Evolutionary conservation across 78 protist species (phyloP).

Genomic region (Emiliania huxleyi): DNA sequence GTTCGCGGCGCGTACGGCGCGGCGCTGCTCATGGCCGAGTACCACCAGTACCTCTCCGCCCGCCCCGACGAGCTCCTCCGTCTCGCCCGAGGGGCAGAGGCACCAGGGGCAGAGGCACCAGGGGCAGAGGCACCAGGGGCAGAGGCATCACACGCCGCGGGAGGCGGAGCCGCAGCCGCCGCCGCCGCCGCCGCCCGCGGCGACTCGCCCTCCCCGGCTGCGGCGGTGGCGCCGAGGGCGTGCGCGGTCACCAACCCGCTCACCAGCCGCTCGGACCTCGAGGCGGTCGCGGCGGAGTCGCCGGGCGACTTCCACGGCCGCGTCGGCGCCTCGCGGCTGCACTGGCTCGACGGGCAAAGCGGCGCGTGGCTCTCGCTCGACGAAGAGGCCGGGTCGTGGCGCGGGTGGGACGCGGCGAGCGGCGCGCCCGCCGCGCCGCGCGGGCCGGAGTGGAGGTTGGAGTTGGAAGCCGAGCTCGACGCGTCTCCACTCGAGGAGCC

Average conservation of each 20-base stretch:
- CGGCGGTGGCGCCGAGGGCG: background rate
- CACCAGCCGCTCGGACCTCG: background rate
- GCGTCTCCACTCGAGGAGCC: no score
- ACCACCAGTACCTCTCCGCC: background rate
- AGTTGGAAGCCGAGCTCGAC: no score
- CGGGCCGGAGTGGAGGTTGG: no score
- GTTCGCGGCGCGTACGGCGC: background rate
- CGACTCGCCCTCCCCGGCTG: background rate
- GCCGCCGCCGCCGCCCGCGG: background rate
- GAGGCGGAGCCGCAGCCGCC: background rate
- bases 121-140: no score
- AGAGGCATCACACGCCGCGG: no score
- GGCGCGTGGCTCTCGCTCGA: background rate
- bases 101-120: background rate
- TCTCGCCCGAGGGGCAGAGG: background rate
- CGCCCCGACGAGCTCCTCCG: background rate
- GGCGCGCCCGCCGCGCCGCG: background rate
- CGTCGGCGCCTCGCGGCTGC: background rate
- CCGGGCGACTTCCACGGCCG: background rate
- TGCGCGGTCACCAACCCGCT: background rate
- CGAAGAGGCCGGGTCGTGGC: background rate
- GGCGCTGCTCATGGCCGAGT: background rate
- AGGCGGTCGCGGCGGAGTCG: background rate
- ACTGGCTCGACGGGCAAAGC: background rate
- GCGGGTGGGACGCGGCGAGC: background rate